phyloP scores from a whole-genome alignment of 352 stramenopile genomes.

The Stramenopiles sp. region DNA sequence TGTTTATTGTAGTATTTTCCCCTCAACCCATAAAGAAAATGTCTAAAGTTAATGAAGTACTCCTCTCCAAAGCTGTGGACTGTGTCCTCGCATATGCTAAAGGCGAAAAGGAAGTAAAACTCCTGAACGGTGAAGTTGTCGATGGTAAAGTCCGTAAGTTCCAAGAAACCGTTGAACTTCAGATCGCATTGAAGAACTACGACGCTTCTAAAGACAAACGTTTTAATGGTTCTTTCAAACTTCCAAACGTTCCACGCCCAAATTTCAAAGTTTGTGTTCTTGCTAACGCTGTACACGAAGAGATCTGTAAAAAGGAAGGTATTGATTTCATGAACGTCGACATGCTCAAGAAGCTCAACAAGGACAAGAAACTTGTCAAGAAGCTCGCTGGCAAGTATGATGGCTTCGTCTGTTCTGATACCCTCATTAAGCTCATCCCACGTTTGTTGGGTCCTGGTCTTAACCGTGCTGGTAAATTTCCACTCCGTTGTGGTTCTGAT shows the following conservation, averaged over 20 bases:
- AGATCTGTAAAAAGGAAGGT: slow-evolving; percentile 85
- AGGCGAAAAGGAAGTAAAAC: too few species aligned
- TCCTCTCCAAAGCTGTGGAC: too few species aligned
- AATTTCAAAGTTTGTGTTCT: slow-evolving; percentile 91
- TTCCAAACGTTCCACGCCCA: slow-evolving; percentile 61
- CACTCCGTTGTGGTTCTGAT: slow-evolving; percentile 57
- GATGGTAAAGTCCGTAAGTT: slow-evolving; percentile 98
- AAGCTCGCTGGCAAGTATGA: slow-evolving; percentile 99
- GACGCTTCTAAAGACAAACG: slow-evolving; percentile 98
- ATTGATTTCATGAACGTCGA: slow-evolving; percentile 92
- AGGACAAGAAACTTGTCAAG: slow-evolving; percentile 99
- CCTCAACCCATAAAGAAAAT: too few species aligned
- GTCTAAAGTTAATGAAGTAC: too few species aligned
- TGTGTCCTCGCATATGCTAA: too few species aligned
- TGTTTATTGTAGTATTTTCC: too few species aligned
- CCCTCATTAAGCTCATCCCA: slow-evolving; percentile 98
- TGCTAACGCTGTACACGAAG: slow-evolving; percentile 87
- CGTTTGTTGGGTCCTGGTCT: slow-evolving; percentile 92
- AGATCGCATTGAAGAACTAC: slow-evolving; percentile 98
- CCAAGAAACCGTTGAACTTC: slow-evolving; percentile 88
- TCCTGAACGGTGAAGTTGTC: slow-evolving; percentile 2
- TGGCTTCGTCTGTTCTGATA: slow-evolving; percentile 92
- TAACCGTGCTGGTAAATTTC: slow-evolving; percentile 95
- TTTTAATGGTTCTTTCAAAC: slow-evolving; percentile 95
- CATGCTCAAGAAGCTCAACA: slow-evolving; percentile 99